Evolutionary conservation across 2,329 filamentous ascomycete species (phyloP), one percentile per base, ranked within the genome.

Genomic region (Fusarium sp.): DNA sequence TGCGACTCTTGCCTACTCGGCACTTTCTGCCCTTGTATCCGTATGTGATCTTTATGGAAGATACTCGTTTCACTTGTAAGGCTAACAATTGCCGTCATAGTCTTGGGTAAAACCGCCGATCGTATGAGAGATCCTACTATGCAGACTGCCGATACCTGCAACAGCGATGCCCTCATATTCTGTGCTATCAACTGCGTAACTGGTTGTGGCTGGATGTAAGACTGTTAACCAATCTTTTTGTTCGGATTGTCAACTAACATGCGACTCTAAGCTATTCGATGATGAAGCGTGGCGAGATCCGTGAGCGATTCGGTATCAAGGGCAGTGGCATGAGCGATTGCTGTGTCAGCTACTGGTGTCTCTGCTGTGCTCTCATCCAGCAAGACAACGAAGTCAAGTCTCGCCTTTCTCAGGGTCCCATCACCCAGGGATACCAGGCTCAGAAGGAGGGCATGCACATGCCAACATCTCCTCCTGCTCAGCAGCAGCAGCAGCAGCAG

Each of bases 351-450:
- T 87, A 78, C 75, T 88, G 82, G 78, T 89, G 87, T 74, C 74
- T 79, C 35, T 88, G 85, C 80, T 89, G 87, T 71, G 79, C 81
- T 8, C 75, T 88, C 58, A 80, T 88, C 65, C 87, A 89, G 78
- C 81, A 88, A 56, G 85, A 88, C 58, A 86, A 87, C 67, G 87
- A 89, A 71, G 81, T 83, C 66, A 71, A 73, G 67, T 31, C 69
- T 70, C 56, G 74, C 69, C 41, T 73, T 62, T 63, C 72, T 11
- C 66, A 66, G 18, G 71, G 69, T 4, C 73, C 74, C 46, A 62
- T 76, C 48, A 75, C 70, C n/a, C 73, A 79, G 63, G 75, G 72
- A 31, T 82, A 81, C 58, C 78, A 81, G 67, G 56, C 74, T 43
- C 73, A 79, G 58, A 76, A 78, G 66, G 72, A 78, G 56, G 76